Evolutionary conservation across 2,329 filamentous ascomycete genomes (phyloP).

Genomic region (Verticillium zaregamsianum): DNA sequence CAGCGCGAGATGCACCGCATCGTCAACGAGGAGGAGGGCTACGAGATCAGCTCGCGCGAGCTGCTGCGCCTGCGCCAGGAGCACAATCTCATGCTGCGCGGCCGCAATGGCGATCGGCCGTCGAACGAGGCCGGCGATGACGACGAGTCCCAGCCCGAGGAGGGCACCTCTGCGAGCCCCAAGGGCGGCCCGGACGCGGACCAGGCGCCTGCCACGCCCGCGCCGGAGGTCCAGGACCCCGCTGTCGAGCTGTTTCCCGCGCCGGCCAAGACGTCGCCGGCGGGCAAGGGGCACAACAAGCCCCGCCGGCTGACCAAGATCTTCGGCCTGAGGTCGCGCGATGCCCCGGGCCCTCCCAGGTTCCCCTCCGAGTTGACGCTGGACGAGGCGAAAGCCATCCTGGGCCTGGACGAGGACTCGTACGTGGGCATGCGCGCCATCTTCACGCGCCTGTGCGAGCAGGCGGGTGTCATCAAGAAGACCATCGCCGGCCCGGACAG

Average conservation of each 20-base stretch:
- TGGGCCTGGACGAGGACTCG: conserved; percentile 57
- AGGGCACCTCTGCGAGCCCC: background rate
- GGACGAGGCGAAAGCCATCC: conserved; percentile 68
- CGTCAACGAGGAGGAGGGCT: conserved; percentile 66
- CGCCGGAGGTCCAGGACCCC: background rate
- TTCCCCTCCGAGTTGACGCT: conserved; percentile 82
- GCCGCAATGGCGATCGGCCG: conserved; percentile 53
- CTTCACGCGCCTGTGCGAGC: conserved; percentile 68
- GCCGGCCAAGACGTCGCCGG: conserved; percentile 4
- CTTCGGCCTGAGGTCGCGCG: conserved; percentile 48
- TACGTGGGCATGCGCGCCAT: conserved; percentile 63
- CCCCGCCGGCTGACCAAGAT: conserved; percentile 9
- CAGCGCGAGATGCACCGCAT: conserved; percentile 71
- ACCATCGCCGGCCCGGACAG: conserved; percentile 66
- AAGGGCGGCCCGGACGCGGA: background rate
- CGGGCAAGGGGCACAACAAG: conserved; percentile 6
- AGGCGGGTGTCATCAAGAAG: conserved; percentile 68
- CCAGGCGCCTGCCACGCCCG: background rate
- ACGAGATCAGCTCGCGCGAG: conserved; percentile 66
- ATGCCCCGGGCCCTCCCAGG: conserved; percentile 63
- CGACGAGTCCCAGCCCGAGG: conserved; percentile 2
- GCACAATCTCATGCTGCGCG: conserved; percentile 64
- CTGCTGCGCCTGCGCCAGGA: conserved; percentile 65
- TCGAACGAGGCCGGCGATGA: conserved; percentile 6
- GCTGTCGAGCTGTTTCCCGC: background rate